phyloP scores from a whole-genome alignment of 176 grass and related monocot genomes.

The Oryza punctata region DNA sequence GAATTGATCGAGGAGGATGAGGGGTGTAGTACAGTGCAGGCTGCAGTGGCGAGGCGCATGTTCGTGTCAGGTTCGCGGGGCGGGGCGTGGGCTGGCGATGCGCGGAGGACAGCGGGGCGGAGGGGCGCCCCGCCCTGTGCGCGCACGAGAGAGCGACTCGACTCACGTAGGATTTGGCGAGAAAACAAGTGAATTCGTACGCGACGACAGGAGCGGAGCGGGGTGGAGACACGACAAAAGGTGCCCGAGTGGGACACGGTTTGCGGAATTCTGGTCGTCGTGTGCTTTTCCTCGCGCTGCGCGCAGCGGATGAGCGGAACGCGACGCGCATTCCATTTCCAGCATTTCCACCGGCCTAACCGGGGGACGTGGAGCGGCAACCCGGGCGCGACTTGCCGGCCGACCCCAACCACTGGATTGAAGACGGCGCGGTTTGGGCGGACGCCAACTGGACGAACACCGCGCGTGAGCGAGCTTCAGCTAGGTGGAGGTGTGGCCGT shows the following conservation, averaged over 20 bases:
- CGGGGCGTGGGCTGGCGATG: slow-evolving; percentile 32
- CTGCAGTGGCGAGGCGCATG: slow-evolving; percentile 42
- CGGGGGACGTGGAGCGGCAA: not conserved
- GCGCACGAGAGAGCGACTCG: not conserved
- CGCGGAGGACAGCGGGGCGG: slow-evolving; percentile 32
- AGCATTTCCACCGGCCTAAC: too few species aligned
- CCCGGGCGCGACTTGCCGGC: not conserved
- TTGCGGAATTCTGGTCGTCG: not conserved
- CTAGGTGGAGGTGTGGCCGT: not conserved
- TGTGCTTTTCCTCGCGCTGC: not conserved
- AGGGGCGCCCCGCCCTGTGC: not conserved
- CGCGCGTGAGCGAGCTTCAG: too few species aligned
- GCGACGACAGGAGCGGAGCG: not conserved
- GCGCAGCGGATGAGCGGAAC: not conserved
- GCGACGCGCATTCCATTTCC: not conserved
- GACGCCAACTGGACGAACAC: not conserved
- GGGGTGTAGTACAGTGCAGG: not conserved
- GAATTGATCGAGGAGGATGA: slow-evolving; percentile 19
- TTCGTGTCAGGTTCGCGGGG: slow-evolving; percentile 35
- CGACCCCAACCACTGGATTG: not conserved
- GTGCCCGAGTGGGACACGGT: not conserved
- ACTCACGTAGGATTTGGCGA: not conserved
- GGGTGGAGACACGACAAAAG: not conserved
- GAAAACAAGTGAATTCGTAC: not conserved
- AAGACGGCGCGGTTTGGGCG: not conserved